phyloP scores from a whole-genome alignment of 2,329 filamentous ascomycete genomes.

The Decorospora gaudefroyi region DNA sequence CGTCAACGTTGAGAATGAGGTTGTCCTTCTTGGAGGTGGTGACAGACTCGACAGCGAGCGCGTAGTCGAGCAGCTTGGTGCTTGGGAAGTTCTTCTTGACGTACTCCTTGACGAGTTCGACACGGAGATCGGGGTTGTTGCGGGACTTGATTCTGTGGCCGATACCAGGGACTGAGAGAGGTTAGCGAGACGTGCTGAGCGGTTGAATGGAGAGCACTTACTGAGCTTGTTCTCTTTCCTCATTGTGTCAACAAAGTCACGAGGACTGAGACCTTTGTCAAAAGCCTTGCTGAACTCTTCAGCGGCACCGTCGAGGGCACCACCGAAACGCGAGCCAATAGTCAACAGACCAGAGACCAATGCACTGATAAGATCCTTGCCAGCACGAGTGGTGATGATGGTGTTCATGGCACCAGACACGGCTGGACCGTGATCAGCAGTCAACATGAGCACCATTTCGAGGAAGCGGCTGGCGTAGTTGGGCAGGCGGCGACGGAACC shows the following conservation, averaged over 20 bases:
- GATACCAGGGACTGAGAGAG: slow-evolving; percentile 77
- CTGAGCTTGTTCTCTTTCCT: slow-evolving; percentile 99
- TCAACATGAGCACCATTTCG: slow-evolving; percentile 99
- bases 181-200: slow-evolving; percentile 29
- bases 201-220: slow-evolving; percentile 48
- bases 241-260: slow-evolving; percentile 99
- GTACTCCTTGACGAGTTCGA: slow-evolving; percentile 99
- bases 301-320: slow-evolving; percentile 94
- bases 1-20: slow-evolving; percentile 98
- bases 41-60: slow-evolving; percentile 94
- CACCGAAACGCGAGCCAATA: slow-evolving; percentile 97
- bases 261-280: slow-evolving; percentile 96
- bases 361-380: slow-evolving; percentile 96
- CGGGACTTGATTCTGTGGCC: slow-evolving; percentile 99
- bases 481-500: slow-evolving; percentile 98
- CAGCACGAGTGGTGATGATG: slow-evolving; percentile 98
- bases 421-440: slow-evolving; percentile 96
- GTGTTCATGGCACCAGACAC: slow-evolving; percentile 99
- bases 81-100: slow-evolving; percentile 96
- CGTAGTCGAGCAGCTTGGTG: slow-evolving; percentile 98
- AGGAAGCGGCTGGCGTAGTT: slow-evolving; percentile 97
- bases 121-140: slow-evolving; percentile 99
- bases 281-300: slow-evolving; percentile 98
- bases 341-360: slow-evolving; percentile 96
- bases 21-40: slow-evolving; percentile 99